phyloP scores from a whole-genome alignment of 192 early-diverging fungal species.

The Podila epigama region DNA sequence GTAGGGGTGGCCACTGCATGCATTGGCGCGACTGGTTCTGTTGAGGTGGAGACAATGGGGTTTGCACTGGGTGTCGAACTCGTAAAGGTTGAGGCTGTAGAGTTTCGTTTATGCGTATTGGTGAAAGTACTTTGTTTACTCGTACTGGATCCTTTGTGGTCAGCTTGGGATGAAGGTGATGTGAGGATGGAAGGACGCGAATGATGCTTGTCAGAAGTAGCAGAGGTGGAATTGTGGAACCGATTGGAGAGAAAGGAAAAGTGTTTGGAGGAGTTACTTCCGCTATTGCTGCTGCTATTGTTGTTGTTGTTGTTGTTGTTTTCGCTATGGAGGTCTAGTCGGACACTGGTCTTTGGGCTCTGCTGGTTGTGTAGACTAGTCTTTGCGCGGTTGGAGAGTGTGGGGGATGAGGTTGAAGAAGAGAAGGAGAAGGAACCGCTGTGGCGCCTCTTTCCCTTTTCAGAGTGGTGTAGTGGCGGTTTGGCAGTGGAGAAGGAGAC shows the following conservation, averaged over 20 bases:
- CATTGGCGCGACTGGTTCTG: neutral
- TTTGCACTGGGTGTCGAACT: neutral
- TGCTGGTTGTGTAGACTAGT: conserved; percentile 11
- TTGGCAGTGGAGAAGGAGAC: conserved; percentile 7
- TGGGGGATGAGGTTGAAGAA: conserved; percentile 22
- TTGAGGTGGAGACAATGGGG: neutral
- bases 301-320: conserved; percentile 15
- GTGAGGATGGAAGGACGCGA: neutral
- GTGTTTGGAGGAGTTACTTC: conserved; percentile 1
- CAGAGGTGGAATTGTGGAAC: conserved; percentile 6
- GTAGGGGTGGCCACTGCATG: too few relatives aligned
- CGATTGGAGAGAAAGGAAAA: conserved; percentile 33
- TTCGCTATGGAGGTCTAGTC: neutral
- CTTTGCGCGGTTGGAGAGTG: conserved; percentile 21
- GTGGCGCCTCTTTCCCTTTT: conserved; percentile 34
- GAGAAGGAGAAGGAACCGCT: conserved; percentile 43
- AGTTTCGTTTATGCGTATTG: conserved; percentile 14
- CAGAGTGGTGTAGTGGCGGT: conserved; percentile 23
- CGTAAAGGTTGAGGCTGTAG: neutral
- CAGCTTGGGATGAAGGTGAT: neutral
- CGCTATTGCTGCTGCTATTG: conserved; percentile 9
- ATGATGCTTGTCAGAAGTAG: neutral
- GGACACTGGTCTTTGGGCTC: conserved; percentile 7
- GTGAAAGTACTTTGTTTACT: neutral
- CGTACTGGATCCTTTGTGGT: conserved; percentile 2